Conservation (phyloP, 2,329 filamentous ascomycete species). For the Penicillium sumatraense region DNA sequence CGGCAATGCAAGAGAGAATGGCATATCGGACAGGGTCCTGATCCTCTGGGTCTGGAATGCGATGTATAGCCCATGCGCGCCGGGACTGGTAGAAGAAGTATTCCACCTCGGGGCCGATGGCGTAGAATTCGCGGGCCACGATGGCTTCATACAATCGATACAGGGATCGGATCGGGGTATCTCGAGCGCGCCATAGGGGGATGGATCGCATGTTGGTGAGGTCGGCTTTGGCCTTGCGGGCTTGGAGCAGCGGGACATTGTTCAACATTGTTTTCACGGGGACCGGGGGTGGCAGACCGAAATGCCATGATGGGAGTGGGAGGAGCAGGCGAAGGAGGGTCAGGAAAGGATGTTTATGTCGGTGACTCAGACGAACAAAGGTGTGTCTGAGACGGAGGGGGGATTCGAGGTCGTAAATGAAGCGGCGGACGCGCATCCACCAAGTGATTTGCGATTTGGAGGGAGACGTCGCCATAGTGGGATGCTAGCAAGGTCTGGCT, state of each 20-base stretch:
- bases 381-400: slow-evolving; percentile 28
- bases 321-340: slow-evolving; percentile 27
- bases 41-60: slow-evolving; percentile 31
- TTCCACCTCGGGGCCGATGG: slow-evolving; percentile 28
- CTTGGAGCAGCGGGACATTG: slow-evolving; percentile 18
- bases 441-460: slow-evolving; percentile 10
- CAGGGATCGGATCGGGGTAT: slow-evolving; percentile 34
- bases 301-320: slow-evolving; percentile 31
- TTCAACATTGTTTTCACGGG: slow-evolving; percentile 17
- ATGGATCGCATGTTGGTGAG: slow-evolving; percentile 32
- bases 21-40: slow-evolving; percentile 34
- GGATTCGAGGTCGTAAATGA: slow-evolving; percentile 16
- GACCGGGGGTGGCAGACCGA: slow-evolving; percentile 26
- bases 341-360: slow-evolving; percentile 24
- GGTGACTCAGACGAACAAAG: slow-evolving; percentile 23
- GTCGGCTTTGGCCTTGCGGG: slow-evolving; percentile 16
- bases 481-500: background rate
- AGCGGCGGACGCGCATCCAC: slow-evolving; percentile 17
- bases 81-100: slow-evolving; percentile 29
- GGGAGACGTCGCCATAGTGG: slow-evolving; percentile 7
- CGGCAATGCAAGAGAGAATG: slow-evolving; percentile 29
- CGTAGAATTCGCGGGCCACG: slow-evolving; percentile 22
- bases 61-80: slow-evolving; percentile 21
- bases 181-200: slow-evolving; percentile 32
- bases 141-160: slow-evolving; percentile 35